Evolutionary conservation across 2,329 filamentous ascomycete genomes (phyloP).

Genomic region (Colletotrichum graminicola): DNA sequence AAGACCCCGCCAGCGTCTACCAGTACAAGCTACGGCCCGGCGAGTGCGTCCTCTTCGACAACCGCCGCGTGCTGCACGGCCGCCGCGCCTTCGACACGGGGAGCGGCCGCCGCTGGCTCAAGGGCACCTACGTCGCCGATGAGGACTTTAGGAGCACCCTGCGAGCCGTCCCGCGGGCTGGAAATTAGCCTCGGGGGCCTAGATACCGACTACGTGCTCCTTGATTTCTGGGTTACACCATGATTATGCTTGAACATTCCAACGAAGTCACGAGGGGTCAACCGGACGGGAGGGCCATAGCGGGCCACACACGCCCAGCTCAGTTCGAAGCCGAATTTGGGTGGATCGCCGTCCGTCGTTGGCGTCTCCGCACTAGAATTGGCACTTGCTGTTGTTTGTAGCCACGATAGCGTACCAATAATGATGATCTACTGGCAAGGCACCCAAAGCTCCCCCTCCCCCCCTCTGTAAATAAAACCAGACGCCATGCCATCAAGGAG

Average conservation of each 20-base stretch:
- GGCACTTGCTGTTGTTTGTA: neutral
- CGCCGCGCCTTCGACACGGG: conserved; percentile 78
- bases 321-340: neutral
- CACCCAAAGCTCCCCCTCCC: neutral
- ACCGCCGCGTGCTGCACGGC: conserved; percentile 86
- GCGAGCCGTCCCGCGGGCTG: conserved; percentile 3
- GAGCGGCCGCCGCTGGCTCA: conserved; percentile 81
- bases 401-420: neutral
- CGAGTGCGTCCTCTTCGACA: conserved; percentile 95
- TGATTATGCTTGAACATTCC: neutral
- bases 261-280: neutral
- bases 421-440: neutral
- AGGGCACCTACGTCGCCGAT: conserved; percentile 83
- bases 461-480: conserved; percentile 1
- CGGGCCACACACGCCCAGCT: neutral
- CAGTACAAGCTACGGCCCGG: conserved; percentile 82
- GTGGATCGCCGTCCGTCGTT: neutral
- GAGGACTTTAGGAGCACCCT: conserved; percentile 57
- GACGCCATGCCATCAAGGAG: conserved; percentile 22
- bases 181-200: neutral
- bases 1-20: conserved; percentile 70
- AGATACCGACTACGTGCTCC: too few relatives aligned
- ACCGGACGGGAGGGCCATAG: neutral
- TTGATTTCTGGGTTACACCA: neutral
- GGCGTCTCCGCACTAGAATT: neutral